A percentile compares a stretch with the other conserved stretches of the same genome.
Evolutionary conservation across 1,284 basidiomycete genomes (phyloP).

Genomic region (Sphaerobolus stellatus): DNA sequence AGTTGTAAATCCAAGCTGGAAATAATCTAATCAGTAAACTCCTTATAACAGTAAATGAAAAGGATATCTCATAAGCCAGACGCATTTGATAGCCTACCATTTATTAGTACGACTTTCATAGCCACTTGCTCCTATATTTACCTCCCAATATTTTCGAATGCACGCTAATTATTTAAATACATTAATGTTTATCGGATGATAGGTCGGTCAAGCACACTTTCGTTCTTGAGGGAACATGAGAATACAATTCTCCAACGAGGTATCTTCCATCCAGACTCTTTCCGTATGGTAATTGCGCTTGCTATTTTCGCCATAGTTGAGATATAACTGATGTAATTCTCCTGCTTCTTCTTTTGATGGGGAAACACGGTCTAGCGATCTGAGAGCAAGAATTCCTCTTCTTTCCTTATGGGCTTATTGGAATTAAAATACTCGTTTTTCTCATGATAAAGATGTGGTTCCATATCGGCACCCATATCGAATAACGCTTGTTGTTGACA

Average conservation of each 20-base stretch:
- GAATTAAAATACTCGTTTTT: constrained; percentile 1
- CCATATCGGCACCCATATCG: constrained; percentile 65
- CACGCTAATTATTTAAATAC: too few species aligned
- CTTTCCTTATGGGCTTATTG: constrained; percentile 51
- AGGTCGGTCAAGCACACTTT: constrained; percentile 71
- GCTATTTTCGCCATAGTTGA: constrained; percentile 49
- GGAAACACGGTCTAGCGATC: constrained; percentile 67
- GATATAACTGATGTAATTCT: constrained; percentile 66
- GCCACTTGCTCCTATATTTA: too few species aligned
- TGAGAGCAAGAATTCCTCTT: constrained; percentile 50
- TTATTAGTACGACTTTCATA: too few species aligned
- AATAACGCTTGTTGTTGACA: constrained; percentile 61
- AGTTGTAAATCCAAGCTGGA: constrained; percentile 73
- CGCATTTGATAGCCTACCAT: constrained; percentile 55
- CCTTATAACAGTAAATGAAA: not conserved
- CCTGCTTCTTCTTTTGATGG: constrained; percentile 68
- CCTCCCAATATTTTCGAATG: constrained; percentile 83
- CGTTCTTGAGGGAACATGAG: constrained; percentile 86
- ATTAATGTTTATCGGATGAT: too few species aligned
- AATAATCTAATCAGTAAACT: too few species aligned
- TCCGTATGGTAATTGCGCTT: constrained; percentile 33
- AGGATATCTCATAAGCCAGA: constrained; percentile 61
- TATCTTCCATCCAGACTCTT: constrained; percentile 66
- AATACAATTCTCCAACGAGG: constrained; percentile 63
- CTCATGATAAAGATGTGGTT: not conserved